Conservation (phyloP, 2,329 filamentous ascomycete species). For the Colletotrichum sp. region DNA sequence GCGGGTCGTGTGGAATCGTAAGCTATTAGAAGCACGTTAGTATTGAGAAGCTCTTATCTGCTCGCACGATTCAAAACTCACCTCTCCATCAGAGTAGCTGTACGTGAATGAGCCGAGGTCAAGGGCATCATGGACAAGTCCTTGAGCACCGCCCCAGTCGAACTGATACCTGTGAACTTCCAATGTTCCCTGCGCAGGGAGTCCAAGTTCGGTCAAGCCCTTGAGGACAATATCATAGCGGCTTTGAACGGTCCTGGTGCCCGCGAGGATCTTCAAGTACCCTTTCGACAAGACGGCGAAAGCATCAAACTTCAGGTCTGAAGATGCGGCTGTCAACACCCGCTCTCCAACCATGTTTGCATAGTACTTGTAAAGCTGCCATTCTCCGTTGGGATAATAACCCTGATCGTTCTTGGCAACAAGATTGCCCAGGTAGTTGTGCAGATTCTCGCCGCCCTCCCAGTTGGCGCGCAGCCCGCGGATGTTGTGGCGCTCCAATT, state of each 20-base stretch:
- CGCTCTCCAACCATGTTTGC: neutral
- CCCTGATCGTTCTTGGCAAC: neutral
- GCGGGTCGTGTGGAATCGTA: neutral
- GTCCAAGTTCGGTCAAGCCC: neutral
- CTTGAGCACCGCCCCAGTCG: neutral
- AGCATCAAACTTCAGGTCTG: neutral
- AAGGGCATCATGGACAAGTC: neutral
- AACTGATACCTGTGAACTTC: neutral
- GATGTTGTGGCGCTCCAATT: slow-evolving; percentile 48
- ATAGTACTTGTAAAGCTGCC: neutral
- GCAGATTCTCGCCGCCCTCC: slow-evolving; percentile 41
- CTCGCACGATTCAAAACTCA: neutral
- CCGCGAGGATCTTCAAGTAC: neutral
- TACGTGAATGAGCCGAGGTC: neutral
- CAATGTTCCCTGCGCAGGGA: neutral
- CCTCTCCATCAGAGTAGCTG: neutral
- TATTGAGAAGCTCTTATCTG: neutral
- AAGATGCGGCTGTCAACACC: neutral
- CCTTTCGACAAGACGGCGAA: neutral
- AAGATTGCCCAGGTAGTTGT: slow-evolving; percentile 48
- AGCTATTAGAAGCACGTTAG: neutral
- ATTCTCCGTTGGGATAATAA: neutral
- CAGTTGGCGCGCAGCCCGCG: slow-evolving; percentile 51
- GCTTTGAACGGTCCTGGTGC: neutral
- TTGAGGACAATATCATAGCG: neutral